Conservation (phyloP, 2,329 filamentous ascomycete species). For the Xylogone sp. region DNA sequence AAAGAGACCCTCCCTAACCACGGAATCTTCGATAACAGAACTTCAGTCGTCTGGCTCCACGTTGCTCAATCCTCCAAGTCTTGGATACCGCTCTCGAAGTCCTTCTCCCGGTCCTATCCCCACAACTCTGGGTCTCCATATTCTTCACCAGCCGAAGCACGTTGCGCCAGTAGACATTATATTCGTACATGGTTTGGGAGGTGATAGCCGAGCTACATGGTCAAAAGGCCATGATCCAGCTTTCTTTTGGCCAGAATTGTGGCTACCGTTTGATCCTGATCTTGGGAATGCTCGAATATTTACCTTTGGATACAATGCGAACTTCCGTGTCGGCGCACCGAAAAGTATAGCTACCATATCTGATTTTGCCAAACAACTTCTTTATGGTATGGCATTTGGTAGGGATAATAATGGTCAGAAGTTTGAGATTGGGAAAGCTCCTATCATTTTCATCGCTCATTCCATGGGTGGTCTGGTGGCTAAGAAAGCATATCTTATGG, state of each 20-base stretch:
- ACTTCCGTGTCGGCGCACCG: slow-evolving; percentile 11
- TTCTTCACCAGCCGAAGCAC: not conserved
- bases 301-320: slow-evolving; percentile 7
- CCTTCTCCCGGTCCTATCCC: not conserved
- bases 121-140: not conserved
- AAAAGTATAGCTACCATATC: slow-evolving; percentile 4
- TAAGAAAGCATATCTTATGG: slow-evolving; percentile 16
- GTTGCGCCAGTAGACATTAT: slow-evolving; percentile 18
- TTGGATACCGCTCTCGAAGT: not conserved
- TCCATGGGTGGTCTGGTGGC: slow-evolving; percentile 39
- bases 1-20: not conserved
- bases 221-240: slow-evolving; percentile 16
- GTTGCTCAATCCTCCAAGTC: not conserved
- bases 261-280: slow-evolving; percentile 27
- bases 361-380: slow-evolving; percentile 11
- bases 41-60: too few relatives aligned
- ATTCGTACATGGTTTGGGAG: slow-evolving; percentile 35
- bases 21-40: not conserved
- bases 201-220: slow-evolving; percentile 32
- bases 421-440: slow-evolving; percentile 18
- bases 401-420: slow-evolving; percentile 10
- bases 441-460: slow-evolving; percentile 40
- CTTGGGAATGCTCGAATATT: slow-evolving; percentile 15
- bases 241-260: slow-evolving; percentile 32
- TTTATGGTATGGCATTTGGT: slow-evolving; percentile 13